Evolutionary conservation across 306 rosid genomes (phyloP), one percentile per base, ranked within the genome.

Genomic region (Adenanthera pavonina): DNA sequence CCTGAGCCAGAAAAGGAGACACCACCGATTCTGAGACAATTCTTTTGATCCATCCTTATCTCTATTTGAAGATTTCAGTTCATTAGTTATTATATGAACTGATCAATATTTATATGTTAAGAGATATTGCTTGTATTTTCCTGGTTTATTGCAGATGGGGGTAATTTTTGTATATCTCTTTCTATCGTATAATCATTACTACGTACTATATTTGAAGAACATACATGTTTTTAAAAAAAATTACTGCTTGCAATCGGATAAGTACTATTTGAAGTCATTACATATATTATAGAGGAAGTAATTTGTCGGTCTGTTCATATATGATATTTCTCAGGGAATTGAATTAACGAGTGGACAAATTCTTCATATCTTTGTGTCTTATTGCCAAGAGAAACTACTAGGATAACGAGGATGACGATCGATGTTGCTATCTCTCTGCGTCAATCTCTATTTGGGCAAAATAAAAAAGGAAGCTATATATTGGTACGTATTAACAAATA

Each of bases 1-100:
- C 71, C 53, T 16, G 77, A 83, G 30, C 89, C 87, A 8, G 52
- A 1, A 1, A 2, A 48, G 12, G 46, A 61, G 6, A 82, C 59
- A 14, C 62, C 85, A 40, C 5, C 82, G 57, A 72, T 80, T 43
- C 81, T 74, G 78, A 87, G 83, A 77, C 77, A 85, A 2, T 87
- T 87, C 84, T 87, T 87, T 81, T 86, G 83, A 89, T 8, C 30
- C 30, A 25, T 34, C 80, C 46, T 44, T 4, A 7, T 7, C 38
- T 7, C 38, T 25, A 65, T 76, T 74, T 64, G 61, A 72, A 41
- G 46, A 41, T 41, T 41, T 41, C 8, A 41, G 46, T 41, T 41
- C 46, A 41, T 4, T 41, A 41, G 30, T 41, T 41, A 41, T 41
- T 41, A 41, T 4, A 41, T 41, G 46, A 41, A 41, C 46, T 41